These are phyloP conservation scores for Elsinoe fawcettii DNA, from an alignment of 2,329 filamentous ascomycete species.

Conservation along the genomic window DNA sequence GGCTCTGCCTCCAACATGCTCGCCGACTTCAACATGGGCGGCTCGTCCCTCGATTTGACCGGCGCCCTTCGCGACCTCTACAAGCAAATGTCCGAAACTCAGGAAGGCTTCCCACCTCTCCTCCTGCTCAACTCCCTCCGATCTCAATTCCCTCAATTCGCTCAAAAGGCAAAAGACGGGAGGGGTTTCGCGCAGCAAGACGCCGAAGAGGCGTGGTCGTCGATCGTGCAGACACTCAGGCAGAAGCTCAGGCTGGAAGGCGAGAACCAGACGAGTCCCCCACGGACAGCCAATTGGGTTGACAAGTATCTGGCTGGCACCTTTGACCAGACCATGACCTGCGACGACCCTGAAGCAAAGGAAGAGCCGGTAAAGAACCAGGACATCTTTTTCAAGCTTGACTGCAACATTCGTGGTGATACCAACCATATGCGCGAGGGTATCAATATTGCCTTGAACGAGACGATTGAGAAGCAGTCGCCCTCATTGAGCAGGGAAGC, in stretches of 20 bases:
- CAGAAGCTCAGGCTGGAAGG: slow-evolving; percentile 62
- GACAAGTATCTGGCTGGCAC: slow-evolving; percentile 84
- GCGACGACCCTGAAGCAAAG: slow-evolving; percentile 71
- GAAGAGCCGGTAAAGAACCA: slow-evolving; percentile 61
- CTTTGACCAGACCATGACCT: slow-evolving; percentile 70
- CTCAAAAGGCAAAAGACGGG: slow-evolving; percentile 74
- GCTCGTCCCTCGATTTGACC: slow-evolving; percentile 62
- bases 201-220: slow-evolving; percentile 96
- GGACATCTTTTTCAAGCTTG: slow-evolving; percentile 82
- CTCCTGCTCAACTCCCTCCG: slow-evolving; percentile 77
- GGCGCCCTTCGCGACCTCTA: slow-evolving; percentile 74
- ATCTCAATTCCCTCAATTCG: slow-evolving; percentile 80
- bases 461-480: slow-evolving; percentile 87
- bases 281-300: slow-evolving; percentile 40
- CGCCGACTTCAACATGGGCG: slow-evolving; percentile 50
- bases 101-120: slow-evolving; percentile 75
- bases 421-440: slow-evolving; percentile 91
- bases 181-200: slow-evolving; percentile 94
- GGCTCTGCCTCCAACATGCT: slow-evolving; percentile 33
- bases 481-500: slow-evolving; percentile 69
- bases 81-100: slow-evolving; percentile 80
- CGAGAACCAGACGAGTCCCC: slow-evolving; percentile 43
- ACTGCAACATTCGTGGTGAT: slow-evolving; percentile 83
- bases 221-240: slow-evolving; percentile 77
- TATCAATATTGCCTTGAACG: slow-evolving; percentile 69